Evolutionary conservation across 257 asterid genomes (phyloP).

Genomic region (Fraxinus excelsior): DNA sequence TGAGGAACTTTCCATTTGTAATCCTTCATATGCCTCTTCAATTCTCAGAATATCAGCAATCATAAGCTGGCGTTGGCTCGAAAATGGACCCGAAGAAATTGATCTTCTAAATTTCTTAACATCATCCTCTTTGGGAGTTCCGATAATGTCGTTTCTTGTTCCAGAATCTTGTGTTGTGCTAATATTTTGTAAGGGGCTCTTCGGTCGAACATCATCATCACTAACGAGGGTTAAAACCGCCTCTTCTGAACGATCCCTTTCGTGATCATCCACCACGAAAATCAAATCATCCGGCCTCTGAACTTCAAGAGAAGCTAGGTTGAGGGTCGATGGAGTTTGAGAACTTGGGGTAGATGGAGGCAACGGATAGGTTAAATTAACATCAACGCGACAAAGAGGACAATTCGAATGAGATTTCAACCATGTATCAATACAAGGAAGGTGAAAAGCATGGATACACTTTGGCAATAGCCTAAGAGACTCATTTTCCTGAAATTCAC

Average conservation of each 20-base stretch:
- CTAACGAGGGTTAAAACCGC: constrained; percentile 15
- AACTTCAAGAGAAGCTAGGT: constrained; percentile 29
- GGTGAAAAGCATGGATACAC: constrained; percentile 88
- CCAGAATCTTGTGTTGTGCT: background rate
- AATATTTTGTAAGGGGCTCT: constrained; percentile 5
- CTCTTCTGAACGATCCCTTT: constrained; percentile 12
- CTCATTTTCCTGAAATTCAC: constrained; percentile 71
- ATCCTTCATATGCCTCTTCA: constrained; percentile 23
- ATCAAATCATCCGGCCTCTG: constrained; percentile 43
- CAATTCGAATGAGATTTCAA: constrained; percentile 70
- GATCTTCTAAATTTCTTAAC: constrained; percentile 35
- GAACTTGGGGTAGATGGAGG: constrained; percentile 20
- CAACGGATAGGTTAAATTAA: constrained; percentile 16
- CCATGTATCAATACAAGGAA: constrained; percentile 83
- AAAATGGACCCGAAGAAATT: constrained; percentile 36
- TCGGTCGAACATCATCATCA: constrained; percentile 18
- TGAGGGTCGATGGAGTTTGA: constrained; percentile 19
- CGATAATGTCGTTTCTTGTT: background rate
- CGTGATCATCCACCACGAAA: constrained; percentile 43
- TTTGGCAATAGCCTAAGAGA: constrained; percentile 70
- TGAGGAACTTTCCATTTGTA: constrained; percentile 16
- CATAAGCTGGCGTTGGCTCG: constrained; percentile 23
- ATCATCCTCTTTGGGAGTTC: constrained; percentile 23
- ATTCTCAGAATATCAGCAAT: constrained; percentile 28
- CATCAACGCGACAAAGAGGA: constrained; percentile 76